These are phyloP conservation scores for Simplicillium sp. DNA, from an alignment of 2,329 filamentous ascomycete species.

Conservation along the genomic window DNA sequence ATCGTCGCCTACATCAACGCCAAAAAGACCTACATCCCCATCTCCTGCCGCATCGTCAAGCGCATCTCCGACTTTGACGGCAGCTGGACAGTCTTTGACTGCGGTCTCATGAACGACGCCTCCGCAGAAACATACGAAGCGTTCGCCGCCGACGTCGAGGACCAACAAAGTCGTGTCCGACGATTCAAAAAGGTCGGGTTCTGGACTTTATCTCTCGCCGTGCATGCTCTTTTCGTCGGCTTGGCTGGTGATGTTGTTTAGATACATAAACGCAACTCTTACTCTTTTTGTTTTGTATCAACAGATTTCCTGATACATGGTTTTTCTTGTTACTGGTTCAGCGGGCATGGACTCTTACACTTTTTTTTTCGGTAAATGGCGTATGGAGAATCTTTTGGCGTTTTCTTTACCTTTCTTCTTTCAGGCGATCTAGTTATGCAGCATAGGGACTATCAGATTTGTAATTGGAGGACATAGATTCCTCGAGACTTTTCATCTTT, in stretches of 20 bases:
- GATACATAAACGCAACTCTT: slow-evolving; percentile 1
- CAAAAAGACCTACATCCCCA: slow-evolving; percentile 87
- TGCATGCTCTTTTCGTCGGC: slow-evolving; percentile 89
- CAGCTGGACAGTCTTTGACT: slow-evolving; percentile 90
- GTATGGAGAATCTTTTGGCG: not conserved
- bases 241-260: slow-evolving; percentile 73
- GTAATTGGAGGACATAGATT: too few relatives aligned
- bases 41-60: slow-evolving; percentile 91
- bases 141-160: slow-evolving; percentile 82
- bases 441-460: too few relatives aligned
- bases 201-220: slow-evolving; percentile 87
- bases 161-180: slow-evolving; percentile 76
- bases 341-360: not conserved
- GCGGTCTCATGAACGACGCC: slow-evolving; percentile 85
- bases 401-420: slow-evolving; percentile 1
- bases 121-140: slow-evolving; percentile 91
- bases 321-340: not conserved
- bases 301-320: too few relatives aligned
- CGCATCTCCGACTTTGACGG: slow-evolving; percentile 83
- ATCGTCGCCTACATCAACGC: slow-evolving; percentile 99
- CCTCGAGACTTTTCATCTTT: too few relatives aligned
- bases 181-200: slow-evolving; percentile 92
- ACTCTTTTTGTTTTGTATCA: not conserved
- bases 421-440: too few relatives aligned
- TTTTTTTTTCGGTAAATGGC: not conserved